phyloP scores from a whole-genome alignment of 257 asterid genomes.

The Sherardia arvensis region DNA sequence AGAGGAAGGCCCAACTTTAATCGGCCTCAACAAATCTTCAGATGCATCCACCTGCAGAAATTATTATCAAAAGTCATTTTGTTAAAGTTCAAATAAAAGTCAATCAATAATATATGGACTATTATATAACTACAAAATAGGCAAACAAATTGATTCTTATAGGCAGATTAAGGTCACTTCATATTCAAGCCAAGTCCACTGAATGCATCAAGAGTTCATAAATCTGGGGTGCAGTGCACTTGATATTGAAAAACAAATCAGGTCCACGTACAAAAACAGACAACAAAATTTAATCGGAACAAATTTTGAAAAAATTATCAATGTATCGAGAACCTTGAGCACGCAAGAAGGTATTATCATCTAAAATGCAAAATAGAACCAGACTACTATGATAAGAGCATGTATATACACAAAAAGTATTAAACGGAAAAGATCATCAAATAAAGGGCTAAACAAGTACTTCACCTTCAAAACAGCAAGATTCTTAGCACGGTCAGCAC shows the following conservation, averaged over 20 bases:
- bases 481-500: conserved; percentile 98
- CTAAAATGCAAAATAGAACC: background rate
- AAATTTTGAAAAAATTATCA: background rate
- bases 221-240: background rate
- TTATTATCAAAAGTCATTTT: too few relatives aligned
- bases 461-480: conserved; percentile 90
- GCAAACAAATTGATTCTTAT: background rate
- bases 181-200: background rate
- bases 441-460: background rate
- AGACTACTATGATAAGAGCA: background rate
- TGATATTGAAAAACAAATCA: background rate
- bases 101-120: background rate
- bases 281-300: background rate
- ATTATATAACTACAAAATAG: background rate
- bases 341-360: background rate
- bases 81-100: background rate
- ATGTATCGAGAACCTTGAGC: too few relatives aligned
- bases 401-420: too few relatives aligned
- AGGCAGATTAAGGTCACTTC: background rate
- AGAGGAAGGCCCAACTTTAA: conserved; percentile 64
- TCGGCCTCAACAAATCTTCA: conserved; percentile 66
- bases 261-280: background rate
- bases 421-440: background rate
- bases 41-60: conserved; percentile 72
- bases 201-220: background rate